Evolutionary conservation across 345 rosid genomes (phyloP), one percentile per base, ranked within the genome.

Genomic region (Brassica carinata): DNA sequence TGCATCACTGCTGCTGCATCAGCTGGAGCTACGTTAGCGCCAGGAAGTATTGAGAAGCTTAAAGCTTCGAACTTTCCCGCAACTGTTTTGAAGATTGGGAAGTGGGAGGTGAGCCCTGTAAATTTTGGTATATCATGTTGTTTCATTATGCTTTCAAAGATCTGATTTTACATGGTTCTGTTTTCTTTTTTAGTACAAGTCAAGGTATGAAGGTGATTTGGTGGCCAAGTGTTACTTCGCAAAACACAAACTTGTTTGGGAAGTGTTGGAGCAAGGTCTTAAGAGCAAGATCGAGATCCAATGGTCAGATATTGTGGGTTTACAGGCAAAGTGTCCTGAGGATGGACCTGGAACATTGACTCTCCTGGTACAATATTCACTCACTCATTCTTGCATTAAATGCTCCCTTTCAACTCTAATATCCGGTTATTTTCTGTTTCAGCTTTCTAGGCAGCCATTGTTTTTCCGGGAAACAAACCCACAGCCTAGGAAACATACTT

Each of bases 181-280:
- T 29, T 62, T 75, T 73, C 38, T 74, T 59, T 67, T 8, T 0
- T 51, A 96, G 99, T 96, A 91, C 71, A 92, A 91, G 70, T 92
- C 99, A 1, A 92, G 97, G 83, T 87, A 96, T 74, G 99, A 96
- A 87, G 98, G 98, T 69, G 99, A 96, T 88, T 89, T 96, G 86
- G 98, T 96, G 77, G 99, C 97, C 1, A 96, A 96, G 89, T 96
- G 99, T 83, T 96, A 96, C 87, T 96, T 96, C 74, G 99, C 98
- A 0, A 96, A 96, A 87, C 97, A 94, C 73, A 96, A 94, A 86
- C 93, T 94, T 69, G 98, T 96, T 40, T 96, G 99, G 99, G 99
- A 96, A 87, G 97, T 96, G 75, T 90, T 96, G 82, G 98, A 96
- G 73, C 94, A 92, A 77, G 96, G 99, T 72, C 90, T 94, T 58